A percentile compares a stretch with the other conserved stretches of the same genome.
phyloP scores from a whole-genome alignment of 129 eudicot species.

The Smallanthus sonchifolius region DNA sequence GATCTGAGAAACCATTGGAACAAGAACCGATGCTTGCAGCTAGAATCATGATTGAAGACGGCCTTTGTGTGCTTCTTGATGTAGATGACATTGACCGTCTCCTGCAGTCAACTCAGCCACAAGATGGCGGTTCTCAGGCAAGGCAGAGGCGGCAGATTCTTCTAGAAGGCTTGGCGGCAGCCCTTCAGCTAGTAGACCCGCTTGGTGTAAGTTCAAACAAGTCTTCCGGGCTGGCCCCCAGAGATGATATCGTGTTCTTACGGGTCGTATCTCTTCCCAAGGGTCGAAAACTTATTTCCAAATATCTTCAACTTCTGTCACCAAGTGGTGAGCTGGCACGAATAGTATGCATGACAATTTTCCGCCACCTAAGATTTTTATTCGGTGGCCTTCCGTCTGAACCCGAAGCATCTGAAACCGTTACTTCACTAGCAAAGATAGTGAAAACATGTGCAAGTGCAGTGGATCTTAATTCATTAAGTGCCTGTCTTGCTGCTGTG shows the following conservation, averaged over 20 bases:
- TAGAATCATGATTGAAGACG: slow-evolving; percentile 75
- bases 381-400: slow-evolving; percentile 79
- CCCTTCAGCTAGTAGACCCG: slow-evolving; percentile 92
- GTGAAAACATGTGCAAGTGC: slow-evolving; percentile 53
- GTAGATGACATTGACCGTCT: slow-evolving; percentile 86
- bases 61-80: slow-evolving; percentile 65
- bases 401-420: slow-evolving; percentile 46
- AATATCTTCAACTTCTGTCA: slow-evolving; percentile 59
- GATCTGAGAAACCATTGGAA: slow-evolving; percentile 67
- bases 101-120: slow-evolving; percentile 56
- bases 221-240: slow-evolving; percentile 55
- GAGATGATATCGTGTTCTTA: slow-evolving; percentile 77
- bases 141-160: slow-evolving; percentile 65
- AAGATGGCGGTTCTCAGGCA: slow-evolving; percentile 73
- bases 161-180: slow-evolving; percentile 72
- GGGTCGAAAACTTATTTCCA: slow-evolving; percentile 74
- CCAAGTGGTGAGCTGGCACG: slow-evolving; percentile 85
- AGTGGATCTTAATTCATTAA: slow-evolving; percentile 83
- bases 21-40: slow-evolving; percentile 97
- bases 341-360: slow-evolving; percentile 90
- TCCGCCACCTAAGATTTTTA: slow-evolving; percentile 78
- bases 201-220: slow-evolving; percentile 59
- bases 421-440: slow-evolving; percentile 44
- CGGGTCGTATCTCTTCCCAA: slow-evolving; percentile 76
- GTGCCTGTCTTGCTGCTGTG: slow-evolving; percentile 96